These are phyloP conservation scores for Fusarium torreyae DNA, from an alignment of 2,329 filamentous ascomycete genomes.

Conservation along the genomic window DNA sequence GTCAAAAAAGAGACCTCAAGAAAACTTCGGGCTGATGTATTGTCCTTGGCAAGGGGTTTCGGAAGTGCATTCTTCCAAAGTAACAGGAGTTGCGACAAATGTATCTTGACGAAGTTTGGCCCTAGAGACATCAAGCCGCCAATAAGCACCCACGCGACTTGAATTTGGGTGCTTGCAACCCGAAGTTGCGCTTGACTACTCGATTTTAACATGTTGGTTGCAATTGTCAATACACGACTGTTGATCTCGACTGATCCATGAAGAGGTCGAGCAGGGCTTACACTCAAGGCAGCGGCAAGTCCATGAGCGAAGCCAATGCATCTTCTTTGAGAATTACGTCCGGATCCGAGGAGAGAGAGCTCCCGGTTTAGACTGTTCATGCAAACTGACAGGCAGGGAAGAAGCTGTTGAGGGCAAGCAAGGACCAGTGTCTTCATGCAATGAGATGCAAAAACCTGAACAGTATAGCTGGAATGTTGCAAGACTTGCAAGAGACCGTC, in stretches of 20 bases:
- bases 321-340: conserved; percentile 82
- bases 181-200: conserved; percentile 92
- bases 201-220: conserved; percentile 91
- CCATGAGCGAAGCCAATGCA: conserved; percentile 95
- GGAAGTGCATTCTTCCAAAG: conserved; percentile 98
- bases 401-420: conserved; percentile 90
- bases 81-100: conserved; percentile 91
- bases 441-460: conserved; percentile 90
- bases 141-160: conserved; percentile 97
- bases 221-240: conserved; percentile 90
- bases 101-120: conserved; percentile 98
- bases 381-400: conserved; percentile 93
- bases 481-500: conserved; percentile 91
- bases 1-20: conserved; percentile 93
- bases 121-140: conserved; percentile 97
- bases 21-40: conserved; percentile 84
- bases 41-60: conserved; percentile 93
- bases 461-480: conserved; percentile 95
- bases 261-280: conserved; percentile 87
- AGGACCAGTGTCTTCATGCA: conserved; percentile 90
- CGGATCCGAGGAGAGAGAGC: conserved; percentile 80
- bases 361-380: conserved; percentile 96
- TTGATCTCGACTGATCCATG: conserved; percentile 98
- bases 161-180: conserved; percentile 93
- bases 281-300: conserved; percentile 90